Evolutionary conservation across 2,329 filamentous ascomycete genomes (phyloP).

Genomic region (Xylaria sp.): DNA sequence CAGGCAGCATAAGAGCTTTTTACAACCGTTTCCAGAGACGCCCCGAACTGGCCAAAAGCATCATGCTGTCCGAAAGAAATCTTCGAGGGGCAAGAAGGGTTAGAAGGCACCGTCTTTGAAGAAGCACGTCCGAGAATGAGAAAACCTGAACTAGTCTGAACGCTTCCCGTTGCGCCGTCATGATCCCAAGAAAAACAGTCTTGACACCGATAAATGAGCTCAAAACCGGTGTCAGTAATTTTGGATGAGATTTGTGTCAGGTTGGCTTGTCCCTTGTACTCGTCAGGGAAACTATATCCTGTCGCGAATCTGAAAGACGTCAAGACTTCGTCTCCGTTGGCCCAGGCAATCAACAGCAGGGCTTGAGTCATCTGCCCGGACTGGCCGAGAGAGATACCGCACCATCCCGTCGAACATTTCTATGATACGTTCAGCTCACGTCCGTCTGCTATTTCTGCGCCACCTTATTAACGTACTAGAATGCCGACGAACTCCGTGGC

Average conservation of each 20-base stretch:
- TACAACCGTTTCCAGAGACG: slow-evolving; percentile 45
- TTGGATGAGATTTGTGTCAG: slow-evolving; percentile 69
- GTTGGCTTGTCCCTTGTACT: slow-evolving; percentile 71
- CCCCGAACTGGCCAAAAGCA: slow-evolving; percentile 65
- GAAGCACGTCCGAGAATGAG: slow-evolving; percentile 67
- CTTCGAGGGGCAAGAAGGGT: slow-evolving; percentile 55
- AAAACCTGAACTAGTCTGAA: slow-evolving; percentile 56
- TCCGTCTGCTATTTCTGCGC: not conserved
- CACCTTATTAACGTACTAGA: slow-evolving; percentile 41
- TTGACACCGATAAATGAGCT: slow-evolving; percentile 72
- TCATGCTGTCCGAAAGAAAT: slow-evolving; percentile 64
- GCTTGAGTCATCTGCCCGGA: slow-evolving; percentile 50
- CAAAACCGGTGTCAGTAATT: slow-evolving; percentile 67
- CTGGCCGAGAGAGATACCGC: slow-evolving; percentile 47
- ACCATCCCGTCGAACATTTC: slow-evolving; percentile 48
- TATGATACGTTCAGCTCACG: slow-evolving; percentile 35
- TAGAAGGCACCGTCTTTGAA: slow-evolving; percentile 54
- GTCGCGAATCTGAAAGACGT: slow-evolving; percentile 68
- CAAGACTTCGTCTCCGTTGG: slow-evolving; percentile 62
- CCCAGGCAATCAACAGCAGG: slow-evolving; percentile 66
- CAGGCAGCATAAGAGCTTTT: slow-evolving; percentile 55
- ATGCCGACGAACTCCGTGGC: slow-evolving; percentile 48
- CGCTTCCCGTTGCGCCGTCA: slow-evolving; percentile 56
- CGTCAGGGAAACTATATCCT: slow-evolving; percentile 67
- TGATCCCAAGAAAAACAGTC: slow-evolving; percentile 66